A percentile compares a stretch with the other conserved stretches of the same genome.
These are phyloP conservation scores for Lentinus tigrinus DNA, from an alignment of 768 basidiomycete genomes.

Conservation along the genomic window DNA sequence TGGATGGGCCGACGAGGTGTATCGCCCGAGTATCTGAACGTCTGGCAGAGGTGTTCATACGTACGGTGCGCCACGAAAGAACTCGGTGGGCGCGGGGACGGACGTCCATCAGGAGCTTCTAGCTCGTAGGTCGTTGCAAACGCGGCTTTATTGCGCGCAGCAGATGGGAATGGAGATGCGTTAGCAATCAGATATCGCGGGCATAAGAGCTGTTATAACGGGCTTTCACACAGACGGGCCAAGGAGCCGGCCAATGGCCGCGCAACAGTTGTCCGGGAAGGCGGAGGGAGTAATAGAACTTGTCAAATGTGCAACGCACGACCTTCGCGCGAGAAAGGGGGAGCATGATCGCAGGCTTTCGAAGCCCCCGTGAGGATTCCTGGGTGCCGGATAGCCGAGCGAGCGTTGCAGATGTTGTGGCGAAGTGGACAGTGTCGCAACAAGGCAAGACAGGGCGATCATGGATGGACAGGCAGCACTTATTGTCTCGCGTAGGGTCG, in stretches of 20 bases:
- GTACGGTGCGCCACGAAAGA: constrained; percentile 10
- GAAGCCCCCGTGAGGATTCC: not conserved
- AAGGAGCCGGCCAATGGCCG: constrained; percentile 16
- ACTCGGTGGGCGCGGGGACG: constrained; percentile 12
- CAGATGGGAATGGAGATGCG: constrained; percentile 13
- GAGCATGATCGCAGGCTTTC: constrained; percentile 13
- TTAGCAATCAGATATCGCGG: constrained; percentile 5
- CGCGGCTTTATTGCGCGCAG: constrained; percentile 14
- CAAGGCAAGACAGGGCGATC: not conserved
- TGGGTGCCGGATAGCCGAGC: constrained; percentile 9
- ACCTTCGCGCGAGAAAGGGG: constrained; percentile 14
- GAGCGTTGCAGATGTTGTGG: not conserved
- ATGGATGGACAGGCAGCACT: not conserved
- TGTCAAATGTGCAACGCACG: constrained; percentile 13
- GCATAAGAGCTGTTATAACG: constrained; percentile 8
- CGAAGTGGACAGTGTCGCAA: not conserved
- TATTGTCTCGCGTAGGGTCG: not conserved
- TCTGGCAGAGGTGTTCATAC: constrained; percentile 4
- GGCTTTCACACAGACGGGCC: constrained; percentile 11
- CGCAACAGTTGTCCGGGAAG: constrained; percentile 8
- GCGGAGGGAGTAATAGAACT: constrained; percentile 15
- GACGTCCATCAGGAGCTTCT: constrained; percentile 20
- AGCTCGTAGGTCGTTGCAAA: constrained; percentile 15
- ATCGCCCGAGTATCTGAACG: not conserved
- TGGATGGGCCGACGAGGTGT: not conserved